Base-by-base conservation (phyloP, 2,329 filamentous ascomycete species). In the Fusarium sp. region DNA sequence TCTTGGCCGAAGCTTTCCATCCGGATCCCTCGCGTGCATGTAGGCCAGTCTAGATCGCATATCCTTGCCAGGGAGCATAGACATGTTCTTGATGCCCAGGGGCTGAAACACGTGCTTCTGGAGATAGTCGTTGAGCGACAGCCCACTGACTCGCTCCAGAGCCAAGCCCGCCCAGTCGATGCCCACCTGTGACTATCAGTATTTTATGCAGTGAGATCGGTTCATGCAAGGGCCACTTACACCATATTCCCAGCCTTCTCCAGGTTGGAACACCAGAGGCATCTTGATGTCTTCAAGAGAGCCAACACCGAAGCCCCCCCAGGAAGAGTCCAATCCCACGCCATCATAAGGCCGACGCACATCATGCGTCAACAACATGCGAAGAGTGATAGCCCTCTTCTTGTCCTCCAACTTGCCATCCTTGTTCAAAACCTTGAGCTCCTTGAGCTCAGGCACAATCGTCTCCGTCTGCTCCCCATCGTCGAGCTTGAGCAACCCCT, bases 181-280 rank as follows among this genome's bases (percentile, higher is more conserved):
- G 13, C 80, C 80, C 8, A 83, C 82, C 88, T 91, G 7, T 2
- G 8, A 54, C 13, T 14, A 18, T 39, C 13, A 71, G 50, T 9
- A 9, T 39, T 2, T n/a, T 48, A 35, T 52, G 60, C 3, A 6
- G 8, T 16, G 43, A 52, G 20, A 8, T 7, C 5, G 4, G 14
- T 2, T 4, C 16, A 18, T 23, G 37, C 11, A 37, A 30, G 48
- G 48, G 56, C 1, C 1, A 81, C 84, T 83, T 80, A 89, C 87
- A 0, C 88, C 88, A 25, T 93, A 93, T 66, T 89, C 85, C 88
- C 90, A 93, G 4, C 83, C 83, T 27, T 87, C 85, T 0, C 91
- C 91, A 0, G 92, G 92, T 72, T 93, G 90, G 72, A 91, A 90
- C 1, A 92, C 79, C 18, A 94, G 80, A 1, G 91, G 89, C 66